Evolutionary conservation across 2,329 filamentous ascomycete species (phyloP), one percentile per base, ranked within the genome.

Genomic region (Penicillium sp.): DNA sequence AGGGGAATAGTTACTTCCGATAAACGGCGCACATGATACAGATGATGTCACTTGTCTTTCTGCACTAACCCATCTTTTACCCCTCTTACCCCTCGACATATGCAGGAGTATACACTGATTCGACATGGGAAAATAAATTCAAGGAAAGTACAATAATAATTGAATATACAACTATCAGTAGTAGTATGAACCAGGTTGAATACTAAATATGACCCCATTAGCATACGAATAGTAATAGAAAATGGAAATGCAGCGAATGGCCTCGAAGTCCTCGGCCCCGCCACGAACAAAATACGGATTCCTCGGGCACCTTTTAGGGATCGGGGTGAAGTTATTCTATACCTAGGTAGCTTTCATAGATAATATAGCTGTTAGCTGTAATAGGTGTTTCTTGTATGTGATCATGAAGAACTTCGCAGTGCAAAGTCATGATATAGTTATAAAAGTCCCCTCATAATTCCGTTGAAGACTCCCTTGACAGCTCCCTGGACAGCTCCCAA

Each of bases 261-360:
- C 45, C 33, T 57, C 51, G 55, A 49, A 53, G 24, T 57, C 53
- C 58, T 61, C 57, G 57, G 57, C 52, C 43, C 55, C 55, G 55
- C 55, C 46, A 58, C 58, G 58, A 60, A 57, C 56, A 60, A 56
- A 54, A 54, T 52, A 53, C 58, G 58, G 58, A 48, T 37, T 28
- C 40, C 40, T 53, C 37, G 7, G 29, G 22, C 51, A n/a, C 17
- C 17, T 24, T 43, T n/a, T 24, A 10, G 13, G 26, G 39, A 29
- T 13, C 5, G 5, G 34, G 34, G 34, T 21, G 13, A 38, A 38
- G 19, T 19, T 13, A 3, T 40, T 24, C 6, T 29, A 7, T 15
- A 22, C 21, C 3, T 22, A 22, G 3, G 21, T 22, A 22, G 33
- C 7, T 19, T 5, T 12, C 9, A 32, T 22, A 8, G 17, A 6